A percentile compares a stretch with the other conserved stretches of the same genome.
phyloP scores from a whole-genome alignment of 371 early-diverging fungal species.

The Rhizopus microsporus region DNA sequence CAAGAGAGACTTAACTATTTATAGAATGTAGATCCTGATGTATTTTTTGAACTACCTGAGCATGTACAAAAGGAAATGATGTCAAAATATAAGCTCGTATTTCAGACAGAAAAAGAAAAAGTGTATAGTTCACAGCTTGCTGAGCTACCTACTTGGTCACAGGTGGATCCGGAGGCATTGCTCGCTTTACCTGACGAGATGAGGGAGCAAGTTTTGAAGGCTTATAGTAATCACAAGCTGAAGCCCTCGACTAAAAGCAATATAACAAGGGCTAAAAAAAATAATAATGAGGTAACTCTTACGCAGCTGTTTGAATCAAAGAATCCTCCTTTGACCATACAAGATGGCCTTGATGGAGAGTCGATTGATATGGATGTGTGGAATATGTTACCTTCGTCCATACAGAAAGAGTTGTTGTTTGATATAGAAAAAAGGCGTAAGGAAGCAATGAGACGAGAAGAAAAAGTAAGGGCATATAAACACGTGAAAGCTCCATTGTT shows the following conservation, averaged over 20 bases:
- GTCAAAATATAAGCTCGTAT: slow-evolving; percentile 2
- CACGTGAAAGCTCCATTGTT: too few species aligned
- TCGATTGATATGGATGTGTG: slow-evolving; percentile 26
- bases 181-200: slow-evolving; percentile 43
- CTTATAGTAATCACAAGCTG: slow-evolving; percentile 27
- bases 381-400: slow-evolving; percentile 31
- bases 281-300: slow-evolving; percentile 1
- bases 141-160: slow-evolving; percentile 58
- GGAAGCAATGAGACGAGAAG: not conserved
- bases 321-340: not conserved
- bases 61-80: slow-evolving; percentile 27
- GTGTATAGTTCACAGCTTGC: slow-evolving; percentile 13
- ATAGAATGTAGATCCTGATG: slow-evolving; percentile 24
- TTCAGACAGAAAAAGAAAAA: not conserved
- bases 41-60: slow-evolving; percentile 29
- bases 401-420: not conserved
- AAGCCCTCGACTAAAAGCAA: not conserved
- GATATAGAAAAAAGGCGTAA: not conserved
- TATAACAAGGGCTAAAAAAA: not conserved
- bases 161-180: slow-evolving; percentile 46
- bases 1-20: not conserved
- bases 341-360: not conserved
- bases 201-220: slow-evolving; percentile 41
- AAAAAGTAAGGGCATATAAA: not conserved
- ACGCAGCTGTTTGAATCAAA: slow-evolving; percentile 4